phyloP scores from a whole-genome alignment of 139 green algal genomes.

The Haematococcus lacustris region DNA sequence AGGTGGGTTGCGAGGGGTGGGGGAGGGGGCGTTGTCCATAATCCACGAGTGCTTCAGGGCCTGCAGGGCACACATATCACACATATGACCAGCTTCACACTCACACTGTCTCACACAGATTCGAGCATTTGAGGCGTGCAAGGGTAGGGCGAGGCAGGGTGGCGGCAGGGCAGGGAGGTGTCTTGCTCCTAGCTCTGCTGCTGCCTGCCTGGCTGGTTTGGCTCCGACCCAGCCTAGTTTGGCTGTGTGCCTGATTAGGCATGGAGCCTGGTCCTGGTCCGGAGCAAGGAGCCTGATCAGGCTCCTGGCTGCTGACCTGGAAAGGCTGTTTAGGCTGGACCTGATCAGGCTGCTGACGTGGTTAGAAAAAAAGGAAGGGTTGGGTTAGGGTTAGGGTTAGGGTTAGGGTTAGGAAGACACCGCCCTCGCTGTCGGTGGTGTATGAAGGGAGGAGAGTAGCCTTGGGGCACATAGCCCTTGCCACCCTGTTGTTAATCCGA shows the following conservation, averaged over 20 bases:
- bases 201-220: neutral
- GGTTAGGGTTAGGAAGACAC: neutral
- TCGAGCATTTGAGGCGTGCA: neutral
- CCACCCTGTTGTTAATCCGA: conserved; percentile 42
- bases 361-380: neutral
- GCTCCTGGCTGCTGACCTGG: neutral
- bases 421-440: neutral
- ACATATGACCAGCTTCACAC: neutral
- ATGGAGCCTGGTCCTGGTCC: neutral
- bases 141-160: neutral
- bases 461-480: conserved; percentile 21
- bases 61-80: neutral
- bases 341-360: neutral
- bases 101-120: neutral
- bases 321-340: neutral
- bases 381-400: no score
- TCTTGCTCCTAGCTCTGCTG: neutral
- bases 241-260: neutral
- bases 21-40: neutral
- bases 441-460: neutral
- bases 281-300: no score
- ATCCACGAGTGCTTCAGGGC: conserved; percentile 2
- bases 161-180: neutral
- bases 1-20: neutral
- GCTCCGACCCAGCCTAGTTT: neutral